phyloP scores from a whole-genome alignment of 1,284 basidiomycete species.

The Tylopilus sp. region DNA sequence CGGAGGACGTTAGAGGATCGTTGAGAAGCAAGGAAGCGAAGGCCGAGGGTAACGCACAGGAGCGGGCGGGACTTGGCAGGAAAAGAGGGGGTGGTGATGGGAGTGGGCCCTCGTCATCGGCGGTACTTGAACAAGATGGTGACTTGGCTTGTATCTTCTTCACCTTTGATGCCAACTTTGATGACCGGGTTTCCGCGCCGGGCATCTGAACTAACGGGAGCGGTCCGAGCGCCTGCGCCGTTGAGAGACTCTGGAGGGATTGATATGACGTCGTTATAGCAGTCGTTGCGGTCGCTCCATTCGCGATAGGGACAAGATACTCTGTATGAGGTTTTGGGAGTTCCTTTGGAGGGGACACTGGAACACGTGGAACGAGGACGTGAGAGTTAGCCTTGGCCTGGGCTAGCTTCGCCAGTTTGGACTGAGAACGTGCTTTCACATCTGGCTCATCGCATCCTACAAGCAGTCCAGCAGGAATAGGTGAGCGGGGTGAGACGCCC shows the following conservation, averaged over 20 bases:
- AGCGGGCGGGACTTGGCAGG: conserved; percentile 43
- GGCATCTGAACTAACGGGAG: conserved; percentile 32
- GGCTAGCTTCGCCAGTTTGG: conserved; percentile 68
- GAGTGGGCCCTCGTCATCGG: conserved; percentile 38
- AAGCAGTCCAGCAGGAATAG: conserved; percentile 9
- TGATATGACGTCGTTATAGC: conserved; percentile 77
- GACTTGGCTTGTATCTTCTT: conserved; percentile 48
- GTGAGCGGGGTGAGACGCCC: conserved; percentile 1
- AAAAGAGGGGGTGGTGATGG: conserved; percentile 54
- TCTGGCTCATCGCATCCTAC: conserved; percentile 15
- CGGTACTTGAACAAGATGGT: conserved; percentile 31
- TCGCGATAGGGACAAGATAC: conserved; percentile 69
- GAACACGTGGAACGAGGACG: conserved; percentile 35
- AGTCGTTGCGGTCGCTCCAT: conserved; percentile 70
- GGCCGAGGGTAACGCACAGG: conserved; percentile 68
- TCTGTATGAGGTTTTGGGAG: conserved; percentile 52
- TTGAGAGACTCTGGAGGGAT: conserved; percentile 50
- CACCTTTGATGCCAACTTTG: conserved; percentile 68
- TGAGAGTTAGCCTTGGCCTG: conserved; percentile 51
- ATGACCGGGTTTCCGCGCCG: conserved; percentile 40
- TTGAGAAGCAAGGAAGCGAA: conserved; percentile 70
- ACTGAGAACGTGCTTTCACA: conserved; percentile 42
- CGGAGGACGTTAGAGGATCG: conserved; percentile 44
- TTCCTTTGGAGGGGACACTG: conserved; percentile 30
- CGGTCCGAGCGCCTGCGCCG: conserved; percentile 21